Base-by-base conservation (phyloP, 495 filamentous ascomycete genomes). In the Annulohypoxylon stygium region DNA sequence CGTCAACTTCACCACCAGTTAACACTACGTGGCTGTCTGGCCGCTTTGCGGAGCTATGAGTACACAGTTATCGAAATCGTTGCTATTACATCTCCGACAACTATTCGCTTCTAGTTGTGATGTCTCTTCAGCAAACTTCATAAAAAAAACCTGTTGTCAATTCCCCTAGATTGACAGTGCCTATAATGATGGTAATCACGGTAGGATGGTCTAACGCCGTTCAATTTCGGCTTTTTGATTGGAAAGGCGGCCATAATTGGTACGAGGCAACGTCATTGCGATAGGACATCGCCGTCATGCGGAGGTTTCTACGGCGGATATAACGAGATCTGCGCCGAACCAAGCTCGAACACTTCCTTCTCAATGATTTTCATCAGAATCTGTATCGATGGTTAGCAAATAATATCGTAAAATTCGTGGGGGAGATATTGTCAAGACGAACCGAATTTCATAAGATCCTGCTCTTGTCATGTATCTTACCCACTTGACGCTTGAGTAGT, bases 401-500 rank as follows among this genome's bases (percentile, higher is more conserved):
- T n/a, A 33, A 16, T n/a, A 33, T 50, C 18, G 12, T 23, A 39
- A 25, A 14, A 12, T 10, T 26, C 4, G 20, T 4, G 47, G 11
- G 43, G 7, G 16, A 34, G 20, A n/a, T 34, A 11, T 25, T n/a
- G 57, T 41, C 5, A 26, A 61, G n/a, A 78, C 82, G 59, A 53
- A 93, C 88, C 91, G 80, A 61, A 93, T 93, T 80, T 93, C 92
- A 79, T 93, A 94, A 78, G 88, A 91, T 14, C 92, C 92, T 16
- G 95, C 97, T 54, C 97, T 87, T 33, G 97, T 99, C 97, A 99
- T 99, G 82, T 99, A 99, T 75, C 97, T 84, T 73, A 99, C 97
- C 97, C 97, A 99, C 78, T 99, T 99, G 9, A 99, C 97, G 74
- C 93, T 97, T 65, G 92, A 95, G 78, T 99, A 99, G 82, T 98